Conservation (phyloP, 768 basidiomycete genomes). For the Macrolepiota dolichaula region DNA sequence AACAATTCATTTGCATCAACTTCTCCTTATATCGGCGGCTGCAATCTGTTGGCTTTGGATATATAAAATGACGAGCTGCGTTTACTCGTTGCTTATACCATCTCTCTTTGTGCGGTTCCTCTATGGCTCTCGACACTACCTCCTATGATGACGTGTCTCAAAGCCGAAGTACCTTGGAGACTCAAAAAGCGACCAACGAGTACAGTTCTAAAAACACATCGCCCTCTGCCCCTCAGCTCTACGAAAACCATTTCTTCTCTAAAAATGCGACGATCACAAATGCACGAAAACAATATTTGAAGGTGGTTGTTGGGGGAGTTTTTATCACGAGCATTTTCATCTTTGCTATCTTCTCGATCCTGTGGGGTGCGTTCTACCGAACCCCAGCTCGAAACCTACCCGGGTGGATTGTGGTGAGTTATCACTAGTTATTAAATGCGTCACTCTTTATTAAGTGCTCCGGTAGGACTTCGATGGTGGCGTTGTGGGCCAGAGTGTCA, state of each 20-base stretch:
- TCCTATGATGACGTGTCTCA: neutral
- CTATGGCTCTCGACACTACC: neutral
- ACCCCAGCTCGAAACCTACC: conserved; percentile 38
- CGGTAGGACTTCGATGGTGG: conserved; percentile 62
- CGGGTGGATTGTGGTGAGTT: conserved; percentile 58
- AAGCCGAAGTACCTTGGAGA: neutral
- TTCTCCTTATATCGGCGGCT: too few species aligned
- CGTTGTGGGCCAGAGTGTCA: conserved; percentile 44
- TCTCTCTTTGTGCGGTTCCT: neutral
- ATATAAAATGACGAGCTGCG: neutral
- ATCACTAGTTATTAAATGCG: neutral
- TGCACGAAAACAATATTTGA: conserved; percentile 42
- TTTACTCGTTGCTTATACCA: neutral
- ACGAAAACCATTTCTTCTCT: conserved; percentile 5
- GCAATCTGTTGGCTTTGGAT: neutral
- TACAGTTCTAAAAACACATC: neutral
- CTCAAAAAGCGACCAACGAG: neutral
- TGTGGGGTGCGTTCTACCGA: conserved; percentile 53
- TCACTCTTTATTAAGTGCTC: neutral
- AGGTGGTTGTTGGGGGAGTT: conserved; percentile 33
- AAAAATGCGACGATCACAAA: neutral
- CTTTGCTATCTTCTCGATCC: conserved; percentile 51
- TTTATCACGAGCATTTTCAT: conserved; percentile 40
- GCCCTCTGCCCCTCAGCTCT: neutral
- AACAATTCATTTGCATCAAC: neutral